Evolutionary conservation across 2,329 filamentous ascomycete species (phyloP).

Genomic region (Diaporthe amygdali): DNA sequence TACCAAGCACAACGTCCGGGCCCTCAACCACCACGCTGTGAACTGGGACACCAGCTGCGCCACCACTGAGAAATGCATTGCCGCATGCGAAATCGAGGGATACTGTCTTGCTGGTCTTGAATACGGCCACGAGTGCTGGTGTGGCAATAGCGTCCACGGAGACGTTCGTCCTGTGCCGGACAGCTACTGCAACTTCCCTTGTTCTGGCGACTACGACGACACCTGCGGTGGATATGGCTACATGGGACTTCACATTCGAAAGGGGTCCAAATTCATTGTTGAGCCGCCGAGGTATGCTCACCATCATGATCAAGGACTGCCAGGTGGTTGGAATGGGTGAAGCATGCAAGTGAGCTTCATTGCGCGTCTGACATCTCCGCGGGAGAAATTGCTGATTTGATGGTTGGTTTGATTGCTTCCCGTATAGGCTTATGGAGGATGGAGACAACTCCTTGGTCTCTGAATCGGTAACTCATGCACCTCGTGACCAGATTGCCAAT

Average conservation of each 20-base stretch:
- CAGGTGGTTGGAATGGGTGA: background rate
- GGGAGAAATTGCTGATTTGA: too few relatives aligned
- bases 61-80: background rate
- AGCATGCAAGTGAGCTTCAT: too few relatives aligned
- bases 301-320: too few relatives aligned
- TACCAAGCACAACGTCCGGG: background rate
- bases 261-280: background rate
- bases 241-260: conserved; percentile 1
- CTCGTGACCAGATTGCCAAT: too few relatives aligned
- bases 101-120: conserved; percentile 19
- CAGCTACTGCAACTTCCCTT: background rate
- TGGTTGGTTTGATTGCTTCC: too few relatives aligned
- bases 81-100: conserved; percentile 5
- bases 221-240: conserved; percentile 4
- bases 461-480: too few relatives aligned
- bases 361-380: too few relatives aligned
- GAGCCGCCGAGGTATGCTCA: background rate
- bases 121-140: conserved; percentile 22
- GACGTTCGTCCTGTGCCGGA: background rate
- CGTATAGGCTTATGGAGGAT: background rate
- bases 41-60: conserved; percentile 1
- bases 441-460: too few relatives aligned
- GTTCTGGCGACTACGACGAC: background rate
- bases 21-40: background rate
- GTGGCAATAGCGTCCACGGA: conserved; percentile 7